A percentile compares a stretch with the other conserved stretches of the same genome.
phyloP scores from a whole-genome alignment of 345 rosid species.

The Arabis hirsuta region DNA sequence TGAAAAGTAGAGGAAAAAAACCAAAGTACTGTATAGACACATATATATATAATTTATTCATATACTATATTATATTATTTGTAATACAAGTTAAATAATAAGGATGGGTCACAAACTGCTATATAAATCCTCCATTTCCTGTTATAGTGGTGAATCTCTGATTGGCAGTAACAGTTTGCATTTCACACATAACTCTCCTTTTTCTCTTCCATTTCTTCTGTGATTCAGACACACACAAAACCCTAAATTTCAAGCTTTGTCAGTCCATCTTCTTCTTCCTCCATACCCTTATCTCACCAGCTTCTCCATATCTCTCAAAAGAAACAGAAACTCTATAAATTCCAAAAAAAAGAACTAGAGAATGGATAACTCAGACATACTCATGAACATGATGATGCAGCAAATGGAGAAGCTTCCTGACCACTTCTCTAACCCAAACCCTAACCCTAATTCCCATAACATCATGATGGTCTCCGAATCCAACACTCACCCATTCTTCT shows the following conservation, averaged over 20 bases:
- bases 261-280: slow-evolving; percentile 40
- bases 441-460: slow-evolving; percentile 33
- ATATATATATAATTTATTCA: too few relatives aligned
- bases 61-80: background rate
- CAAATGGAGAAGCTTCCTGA: slow-evolving; percentile 67
- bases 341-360: background rate
- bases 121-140: slow-evolving; percentile 46
- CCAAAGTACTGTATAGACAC: background rate
- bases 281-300: slow-evolving; percentile 41
- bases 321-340: slow-evolving; percentile 9
- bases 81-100: slow-evolving; percentile 33
- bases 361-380: slow-evolving; percentile 41
- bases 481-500: slow-evolving; percentile 38
- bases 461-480: slow-evolving; percentile 32
- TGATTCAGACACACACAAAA: slow-evolving; percentile 1
- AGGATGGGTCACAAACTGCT: slow-evolving; percentile 50
- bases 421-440: slow-evolving; percentile 45
- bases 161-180: slow-evolving; percentile 38
- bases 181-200: slow-evolving; percentile 30
- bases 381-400: slow-evolving; percentile 61
- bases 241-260: slow-evolving; percentile 40
- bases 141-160: slow-evolving; percentile 40
- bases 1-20: slow-evolving; percentile 10
- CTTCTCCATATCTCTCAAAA: slow-evolving; percentile 35
- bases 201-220: slow-evolving; percentile 35